Evolutionary conservation across 257 asterid genomes (phyloP).

Genomic region (Jacaranda copaia): DNA sequence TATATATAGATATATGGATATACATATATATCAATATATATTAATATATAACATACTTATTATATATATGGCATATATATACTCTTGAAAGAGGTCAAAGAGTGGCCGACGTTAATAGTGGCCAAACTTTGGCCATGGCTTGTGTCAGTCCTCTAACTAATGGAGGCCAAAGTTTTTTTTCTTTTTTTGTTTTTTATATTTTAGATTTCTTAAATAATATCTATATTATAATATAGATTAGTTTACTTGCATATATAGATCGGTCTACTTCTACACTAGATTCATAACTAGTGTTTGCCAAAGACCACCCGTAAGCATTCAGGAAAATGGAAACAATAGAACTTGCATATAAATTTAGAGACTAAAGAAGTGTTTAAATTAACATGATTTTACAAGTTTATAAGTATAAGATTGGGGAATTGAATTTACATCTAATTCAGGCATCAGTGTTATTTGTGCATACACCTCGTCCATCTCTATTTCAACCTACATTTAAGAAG

Average conservation of each 20-base stretch:
- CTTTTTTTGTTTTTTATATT: too few species aligned
- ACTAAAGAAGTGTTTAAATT: background rate
- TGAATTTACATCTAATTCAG: slow-evolving; percentile 3
- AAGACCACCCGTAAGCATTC: background rate
- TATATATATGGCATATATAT: too few species aligned
- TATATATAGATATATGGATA: too few species aligned
- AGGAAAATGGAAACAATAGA: background rate
- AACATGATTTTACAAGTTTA: background rate
- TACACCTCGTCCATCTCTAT: slow-evolving; percentile 13
- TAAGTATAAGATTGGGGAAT: background rate
- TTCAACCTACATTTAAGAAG: slow-evolving; percentile 11
- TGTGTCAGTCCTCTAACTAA: too few species aligned
- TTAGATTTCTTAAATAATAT: too few species aligned
- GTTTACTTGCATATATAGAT: background rate
- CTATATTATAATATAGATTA: background rate
- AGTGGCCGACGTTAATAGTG: too few species aligned
- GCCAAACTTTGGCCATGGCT: too few species aligned
- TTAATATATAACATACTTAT: too few species aligned
- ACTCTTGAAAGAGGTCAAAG: too few species aligned
- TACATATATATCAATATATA: too few species aligned
- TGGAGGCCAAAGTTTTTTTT: too few species aligned
- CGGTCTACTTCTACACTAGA: background rate
- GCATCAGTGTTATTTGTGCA: slow-evolving; percentile 5
- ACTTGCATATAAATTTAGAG: background rate
- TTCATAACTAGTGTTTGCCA: background rate